These are phyloP conservation scores for Geotrichum macrosporum DNA, from an alignment of 1,139 yeast species.

Conservation along the genomic window DNA sequence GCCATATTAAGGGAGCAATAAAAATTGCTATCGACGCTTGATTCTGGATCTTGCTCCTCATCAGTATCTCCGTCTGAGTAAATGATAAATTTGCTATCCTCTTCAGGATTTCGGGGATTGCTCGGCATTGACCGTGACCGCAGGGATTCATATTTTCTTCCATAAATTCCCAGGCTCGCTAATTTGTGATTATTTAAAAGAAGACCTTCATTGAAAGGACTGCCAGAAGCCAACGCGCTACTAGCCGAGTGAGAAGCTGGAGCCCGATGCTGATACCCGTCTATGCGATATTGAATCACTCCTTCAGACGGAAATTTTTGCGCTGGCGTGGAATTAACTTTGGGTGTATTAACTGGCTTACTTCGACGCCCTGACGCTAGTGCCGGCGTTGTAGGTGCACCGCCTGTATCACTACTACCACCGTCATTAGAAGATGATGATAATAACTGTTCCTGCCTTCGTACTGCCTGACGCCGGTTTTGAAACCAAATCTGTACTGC, in stretches of 20 bases:
- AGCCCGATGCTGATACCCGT: slow-evolving; percentile 6
- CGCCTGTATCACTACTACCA: slow-evolving; percentile 9
- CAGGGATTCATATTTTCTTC: neutral
- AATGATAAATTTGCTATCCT: slow-evolving; percentile 3
- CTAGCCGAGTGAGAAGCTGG: neutral
- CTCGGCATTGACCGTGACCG: slow-evolving; percentile 4
- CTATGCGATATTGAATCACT: slow-evolving; percentile 6
- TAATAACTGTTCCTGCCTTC: slow-evolving; percentile 41
- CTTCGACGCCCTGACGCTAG: no score
- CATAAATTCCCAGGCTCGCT: slow-evolving; percentile 1
- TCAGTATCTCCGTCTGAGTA: slow-evolving; percentile 12
- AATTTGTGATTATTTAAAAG: slow-evolving; percentile 6
- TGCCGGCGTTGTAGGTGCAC: slow-evolving; percentile 1
- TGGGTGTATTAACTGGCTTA: no score
- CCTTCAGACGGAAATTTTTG: slow-evolving; percentile 9
- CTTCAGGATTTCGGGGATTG: neutral
- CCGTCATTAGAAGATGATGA: slow-evolving; percentile 13
- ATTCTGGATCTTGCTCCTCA: slow-evolving; percentile 9
- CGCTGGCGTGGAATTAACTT: neutral
- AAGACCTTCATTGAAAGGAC: slow-evolving; percentile 3
- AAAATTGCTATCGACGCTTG: neutral
- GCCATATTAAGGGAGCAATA: neutral
- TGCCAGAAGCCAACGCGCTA: neutral
- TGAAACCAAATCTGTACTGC: slow-evolving; percentile 99
- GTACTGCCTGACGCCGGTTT: slow-evolving; percentile 80